These are phyloP conservation scores for Saccharomycopsis sp. DNA, from an alignment of 805 yeast genomes.

Conservation along the genomic window DNA sequence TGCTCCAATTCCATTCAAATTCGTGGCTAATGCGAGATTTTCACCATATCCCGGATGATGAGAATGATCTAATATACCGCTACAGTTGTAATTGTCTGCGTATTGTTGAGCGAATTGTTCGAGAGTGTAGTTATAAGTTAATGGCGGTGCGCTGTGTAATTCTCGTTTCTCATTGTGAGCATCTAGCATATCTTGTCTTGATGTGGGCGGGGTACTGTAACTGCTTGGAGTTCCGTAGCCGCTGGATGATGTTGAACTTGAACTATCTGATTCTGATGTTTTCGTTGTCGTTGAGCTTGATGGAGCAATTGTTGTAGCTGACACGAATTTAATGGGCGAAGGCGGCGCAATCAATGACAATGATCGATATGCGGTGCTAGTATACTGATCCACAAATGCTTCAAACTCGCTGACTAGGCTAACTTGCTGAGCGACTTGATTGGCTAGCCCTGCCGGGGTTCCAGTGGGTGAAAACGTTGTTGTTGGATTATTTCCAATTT, in stretches of 20 bases:
- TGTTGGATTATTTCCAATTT: no score
- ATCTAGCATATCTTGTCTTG: conserved; percentile 36
- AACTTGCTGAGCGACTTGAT: no score
- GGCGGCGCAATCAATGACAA: neutral
- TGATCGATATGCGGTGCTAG: no score
- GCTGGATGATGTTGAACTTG: conserved; percentile 19
- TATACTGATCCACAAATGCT: no score
- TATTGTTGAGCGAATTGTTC: conserved; percentile 49
- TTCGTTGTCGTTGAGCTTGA: conserved; percentile 20
- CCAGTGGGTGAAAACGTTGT: no score
- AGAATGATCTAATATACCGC: conserved; percentile 54
- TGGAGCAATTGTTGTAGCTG: conserved; percentile 18
- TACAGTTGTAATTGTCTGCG: conserved; percentile 51
- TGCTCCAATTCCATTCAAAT: conserved; percentile 41
- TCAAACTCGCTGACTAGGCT: no score
- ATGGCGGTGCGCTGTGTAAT: conserved; percentile 41
- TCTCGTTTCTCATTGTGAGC: conserved; percentile 57
- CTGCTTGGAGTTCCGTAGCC: conserved; percentile 18
- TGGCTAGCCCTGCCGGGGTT: no score
- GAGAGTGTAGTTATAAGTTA: conserved; percentile 49
- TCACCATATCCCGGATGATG: conserved; percentile 60
- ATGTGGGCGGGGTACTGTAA: conserved; percentile 25
- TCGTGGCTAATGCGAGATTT: conserved; percentile 68
- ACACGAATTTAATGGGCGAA: conserved; percentile 6
- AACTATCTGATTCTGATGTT: conserved; percentile 15